phyloP scores from a whole-genome alignment of 129 eudicot species.

The Tagetes patula region DNA sequence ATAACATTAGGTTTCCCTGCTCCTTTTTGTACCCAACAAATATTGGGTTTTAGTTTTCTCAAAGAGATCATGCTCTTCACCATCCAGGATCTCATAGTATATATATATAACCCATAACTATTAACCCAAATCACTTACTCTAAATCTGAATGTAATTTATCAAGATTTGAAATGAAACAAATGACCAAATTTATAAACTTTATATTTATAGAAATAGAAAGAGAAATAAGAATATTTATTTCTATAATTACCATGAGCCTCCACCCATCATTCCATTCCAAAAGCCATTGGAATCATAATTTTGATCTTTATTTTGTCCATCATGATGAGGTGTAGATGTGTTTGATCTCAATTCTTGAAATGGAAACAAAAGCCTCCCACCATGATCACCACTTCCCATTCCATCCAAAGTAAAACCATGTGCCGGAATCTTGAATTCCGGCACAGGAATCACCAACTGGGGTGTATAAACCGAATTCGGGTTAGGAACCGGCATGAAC shows the following conservation, averaged over 20 bases:
- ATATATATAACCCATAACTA: no score
- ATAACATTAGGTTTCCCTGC: no score
- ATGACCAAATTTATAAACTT: constrained; percentile 14
- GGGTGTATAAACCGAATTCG: constrained; percentile 28
- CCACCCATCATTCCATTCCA: constrained; percentile 80
- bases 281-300: constrained; percentile 63
- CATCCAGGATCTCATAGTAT: no score
- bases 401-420: background rate
- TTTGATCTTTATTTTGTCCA: constrained; percentile 41
- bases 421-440: constrained; percentile 18
- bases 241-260: constrained; percentile 61
- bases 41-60: no score
- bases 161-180: constrained; percentile 25
- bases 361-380: constrained; percentile 68
- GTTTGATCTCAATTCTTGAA: constrained; percentile 64
- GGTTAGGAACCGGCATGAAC: background rate
- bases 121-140: no score
- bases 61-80: no score
- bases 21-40: no score
- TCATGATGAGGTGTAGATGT: constrained; percentile 32
- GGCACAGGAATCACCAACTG: constrained; percentile 17
- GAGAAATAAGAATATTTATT: background rate
- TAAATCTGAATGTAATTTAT: background rate
- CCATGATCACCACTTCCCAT: background rate
- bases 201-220: background rate